These are phyloP conservation scores for Rosa chinensis DNA, from an alignment of 306 rosid species.

Conservation along the genomic window DNA sequence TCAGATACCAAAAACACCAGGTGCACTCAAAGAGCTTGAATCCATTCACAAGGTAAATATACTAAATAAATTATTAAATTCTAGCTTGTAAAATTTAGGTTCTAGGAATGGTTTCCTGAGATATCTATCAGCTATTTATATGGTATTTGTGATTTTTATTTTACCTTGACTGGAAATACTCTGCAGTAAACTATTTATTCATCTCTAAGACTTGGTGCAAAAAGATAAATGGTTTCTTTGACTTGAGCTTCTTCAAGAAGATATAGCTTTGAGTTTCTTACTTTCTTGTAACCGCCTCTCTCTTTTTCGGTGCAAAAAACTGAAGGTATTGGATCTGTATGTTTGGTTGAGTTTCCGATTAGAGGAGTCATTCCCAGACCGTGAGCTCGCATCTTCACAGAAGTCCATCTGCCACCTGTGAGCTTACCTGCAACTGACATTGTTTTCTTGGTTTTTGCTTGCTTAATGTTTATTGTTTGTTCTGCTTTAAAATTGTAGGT, in stretches of 20 bases:
- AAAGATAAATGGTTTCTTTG: background rate
- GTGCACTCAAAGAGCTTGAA: slow-evolving; percentile 85
- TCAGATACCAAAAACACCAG: slow-evolving; percentile 64
- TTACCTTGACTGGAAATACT: background rate
- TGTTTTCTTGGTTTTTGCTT: slow-evolving; percentile 3
- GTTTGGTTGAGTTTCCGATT: slow-evolving; percentile 91
- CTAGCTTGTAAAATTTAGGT: background rate
- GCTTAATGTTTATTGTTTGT: slow-evolving; percentile 1
- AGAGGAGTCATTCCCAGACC: slow-evolving; percentile 93
- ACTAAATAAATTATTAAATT: background rate
- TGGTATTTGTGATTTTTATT: too few relatives aligned
- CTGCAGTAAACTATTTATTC: background rate
- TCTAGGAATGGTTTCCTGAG: background rate
- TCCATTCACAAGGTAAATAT: slow-evolving; percentile 82
- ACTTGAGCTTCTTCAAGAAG: slow-evolving; percentile 17
- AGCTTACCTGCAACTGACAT: slow-evolving; percentile 26
- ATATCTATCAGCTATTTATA: too few relatives aligned
- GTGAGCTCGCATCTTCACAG: slow-evolving; percentile 65
- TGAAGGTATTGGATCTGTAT: slow-evolving; percentile 91
- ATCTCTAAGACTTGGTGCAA: background rate
- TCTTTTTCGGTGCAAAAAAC: slow-evolving; percentile 34
- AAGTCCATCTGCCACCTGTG: slow-evolving; percentile 84
- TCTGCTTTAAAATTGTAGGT: slow-evolving; percentile 41
- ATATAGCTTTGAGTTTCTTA: background rate
- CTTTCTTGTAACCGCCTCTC: background rate